phyloP scores from a whole-genome alignment of 192 early-diverging fungal genomes.

The Polychytrium aggregatum region DNA sequence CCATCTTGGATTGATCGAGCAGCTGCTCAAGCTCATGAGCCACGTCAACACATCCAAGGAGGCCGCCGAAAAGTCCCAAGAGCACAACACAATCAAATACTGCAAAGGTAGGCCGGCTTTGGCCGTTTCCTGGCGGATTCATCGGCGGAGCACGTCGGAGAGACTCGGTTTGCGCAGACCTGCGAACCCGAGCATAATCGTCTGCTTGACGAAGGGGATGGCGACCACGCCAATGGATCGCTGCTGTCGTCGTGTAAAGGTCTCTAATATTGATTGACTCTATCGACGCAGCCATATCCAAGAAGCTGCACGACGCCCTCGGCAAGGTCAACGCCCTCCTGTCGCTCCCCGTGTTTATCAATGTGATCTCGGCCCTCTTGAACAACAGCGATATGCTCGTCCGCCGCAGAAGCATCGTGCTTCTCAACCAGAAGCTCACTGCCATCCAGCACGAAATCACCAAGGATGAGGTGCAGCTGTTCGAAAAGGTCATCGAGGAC shows the following conservation, averaged over 20 bases:
- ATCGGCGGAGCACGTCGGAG: no score
- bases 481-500: constrained; percentile 38
- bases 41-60: constrained; percentile 27
- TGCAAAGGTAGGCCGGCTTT: no score
- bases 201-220: no score
- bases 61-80: constrained; percentile 4
- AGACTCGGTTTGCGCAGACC: no score
- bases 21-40: constrained; percentile 41
- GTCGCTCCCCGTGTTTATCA: constrained; percentile 62
- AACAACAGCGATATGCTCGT: constrained; percentile 30
- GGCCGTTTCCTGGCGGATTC: no score
- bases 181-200: no score
- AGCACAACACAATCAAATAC: no score
- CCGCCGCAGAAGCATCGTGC: constrained; percentile 59
- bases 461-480: constrained; percentile 24
- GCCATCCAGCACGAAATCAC: constrained; percentile 34
- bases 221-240: no score
- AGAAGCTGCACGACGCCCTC: constrained; percentile 61
- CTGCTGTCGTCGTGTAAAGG: no score
- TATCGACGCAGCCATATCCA: no score
- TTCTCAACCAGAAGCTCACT: constrained; percentile 60
- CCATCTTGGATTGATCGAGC: constrained; percentile 38
- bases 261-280: no score
- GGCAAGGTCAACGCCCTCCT: constrained; percentile 67
- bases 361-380: constrained; percentile 50